Evolutionary conservation across 2,329 filamentous ascomycete genomes (phyloP), one percentile per base, ranked within the genome.

Genomic region (Sporothrix inflata): DNA sequence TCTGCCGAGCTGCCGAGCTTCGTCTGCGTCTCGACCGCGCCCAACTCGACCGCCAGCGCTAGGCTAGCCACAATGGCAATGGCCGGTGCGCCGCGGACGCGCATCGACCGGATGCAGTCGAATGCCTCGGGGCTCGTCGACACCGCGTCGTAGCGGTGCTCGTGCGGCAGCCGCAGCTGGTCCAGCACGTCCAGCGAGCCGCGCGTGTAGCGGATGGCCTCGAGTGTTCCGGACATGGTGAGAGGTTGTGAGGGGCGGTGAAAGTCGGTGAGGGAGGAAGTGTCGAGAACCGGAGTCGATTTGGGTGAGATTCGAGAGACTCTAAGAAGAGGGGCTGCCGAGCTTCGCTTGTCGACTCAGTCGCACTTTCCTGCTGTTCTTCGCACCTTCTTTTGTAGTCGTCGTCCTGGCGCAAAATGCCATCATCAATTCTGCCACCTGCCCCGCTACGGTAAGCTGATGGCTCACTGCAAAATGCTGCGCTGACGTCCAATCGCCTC

Each of bases 61-160:
- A 99, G 87, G 24, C 92, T 93, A 27, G 96, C 96, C n/a, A 99
- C 96, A 75, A 99, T 98, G 60, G 96, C 96, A 80, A 99, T 99
- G 61, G 96, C 96, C 0, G 96, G 96, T 5, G 96, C 96, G 53
- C 93, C 93, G 77, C 93, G 89, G 7, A 91, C 89, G 66, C 90
- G 84, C 93, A 96, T 96, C 19, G 91, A 87, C 77, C 89, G 90
- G 82, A 96, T 96, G 77, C 91, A 92, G 79, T 94, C 90, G 83
- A 93, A 96, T 49, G 92, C 93, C 81, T 94, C 91, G 76, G 91
- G 87, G 74, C 90, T 88, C 12, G 88, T 92, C 40, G 86, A 86
- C 70, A 95, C 88, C 75, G 87, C 80, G 77, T 95, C 92, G 80
- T 94, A 96, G 80, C 92, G 88, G 78, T 93, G 90, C 76, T 92